Conservation (phyloP, 495 filamentous ascomycete genomes). For the Penicillium macrosclerotiorum region DNA sequence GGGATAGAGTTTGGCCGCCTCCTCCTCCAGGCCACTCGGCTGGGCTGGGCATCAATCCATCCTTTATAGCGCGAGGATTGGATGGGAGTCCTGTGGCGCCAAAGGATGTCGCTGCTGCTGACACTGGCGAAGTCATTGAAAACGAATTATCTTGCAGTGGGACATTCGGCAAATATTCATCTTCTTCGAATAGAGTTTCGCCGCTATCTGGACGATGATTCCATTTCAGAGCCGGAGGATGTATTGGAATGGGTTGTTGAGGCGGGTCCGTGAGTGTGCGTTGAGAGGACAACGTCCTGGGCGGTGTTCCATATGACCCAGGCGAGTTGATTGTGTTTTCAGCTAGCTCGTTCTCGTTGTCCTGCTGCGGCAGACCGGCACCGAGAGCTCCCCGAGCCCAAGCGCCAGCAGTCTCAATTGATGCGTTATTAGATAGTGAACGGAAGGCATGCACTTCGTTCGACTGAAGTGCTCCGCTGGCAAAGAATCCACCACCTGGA, state of each 20-base stretch:
- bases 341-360: too few relatives aligned
- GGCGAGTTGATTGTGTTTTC: too few relatives aligned
- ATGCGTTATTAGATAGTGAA: constrained; percentile 8
- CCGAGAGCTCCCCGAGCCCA: too few relatives aligned
- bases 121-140: too few relatives aligned
- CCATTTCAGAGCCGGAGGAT: constrained; percentile 39
- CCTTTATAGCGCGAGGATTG: constrained; percentile 38
- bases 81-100: constrained; percentile 38
- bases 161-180: constrained; percentile 16
- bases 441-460: too few relatives aligned
- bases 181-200: constrained; percentile 42
- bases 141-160: neutral
- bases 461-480: too few relatives aligned
- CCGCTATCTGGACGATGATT: constrained; percentile 34
- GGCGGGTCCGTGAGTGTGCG: constrained; percentile 35
- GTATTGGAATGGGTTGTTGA: constrained; percentile 24
- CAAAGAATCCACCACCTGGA: too few relatives aligned
- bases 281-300: constrained; percentile 30
- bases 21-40: too few relatives aligned
- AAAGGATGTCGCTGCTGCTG: too few relatives aligned
- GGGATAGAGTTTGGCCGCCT: neutral
- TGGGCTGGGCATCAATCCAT: constrained; percentile 25
- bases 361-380: too few relatives aligned
- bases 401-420: too few relatives aligned
- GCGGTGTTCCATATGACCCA: too few relatives aligned